A percentile compares a stretch with the other conserved stretches of the same genome.
Evolutionary conservation across 1,284 basidiomycete genomes (phyloP).

Genomic region (Blastosporella zonata): DNA sequence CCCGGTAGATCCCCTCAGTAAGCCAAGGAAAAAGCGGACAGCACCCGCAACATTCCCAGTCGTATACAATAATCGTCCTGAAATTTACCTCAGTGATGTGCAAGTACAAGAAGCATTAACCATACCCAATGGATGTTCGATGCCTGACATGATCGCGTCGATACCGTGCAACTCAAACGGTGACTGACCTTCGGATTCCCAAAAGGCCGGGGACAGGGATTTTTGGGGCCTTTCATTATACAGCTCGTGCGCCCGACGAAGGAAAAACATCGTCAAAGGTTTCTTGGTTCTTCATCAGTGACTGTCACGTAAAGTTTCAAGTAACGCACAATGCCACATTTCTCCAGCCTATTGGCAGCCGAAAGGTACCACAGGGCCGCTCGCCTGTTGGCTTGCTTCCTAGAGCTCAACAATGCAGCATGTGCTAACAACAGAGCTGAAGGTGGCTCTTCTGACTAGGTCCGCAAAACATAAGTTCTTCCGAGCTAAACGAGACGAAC

Average conservation of each 20-base stretch:
- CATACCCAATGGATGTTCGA: conserved; percentile 74
- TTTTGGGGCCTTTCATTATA: conserved; percentile 51
- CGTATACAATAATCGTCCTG: conserved; percentile 74
- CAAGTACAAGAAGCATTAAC: conserved; percentile 3
- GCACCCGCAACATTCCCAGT: conserved; percentile 70
- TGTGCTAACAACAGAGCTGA: conserved; percentile 71
- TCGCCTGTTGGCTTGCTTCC: conserved; percentile 53
- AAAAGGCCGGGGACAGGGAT: conserved; percentile 71
- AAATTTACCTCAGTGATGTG: background rate
- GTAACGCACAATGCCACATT: conserved; percentile 69
- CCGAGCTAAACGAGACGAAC: background rate
- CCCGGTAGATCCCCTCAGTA: conserved; percentile 45
- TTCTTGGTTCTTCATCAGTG: conserved; percentile 45
- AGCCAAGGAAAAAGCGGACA: conserved; percentile 63
- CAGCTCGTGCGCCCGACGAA: conserved; percentile 63
- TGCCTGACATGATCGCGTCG: conserved; percentile 62
- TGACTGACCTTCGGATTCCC: conserved; percentile 61
- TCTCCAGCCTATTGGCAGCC: conserved; percentile 73
- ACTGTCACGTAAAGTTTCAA: background rate
- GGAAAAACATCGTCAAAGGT: conserved; percentile 77
- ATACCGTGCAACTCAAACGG: conserved; percentile 43
- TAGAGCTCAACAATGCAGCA: conserved; percentile 64
- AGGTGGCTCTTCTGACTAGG: conserved; percentile 76
- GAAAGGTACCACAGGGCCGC: conserved; percentile 74
- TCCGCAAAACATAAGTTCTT: conserved; percentile 1